Base-by-base conservation (phyloP, 1,284 basidiomycete species). In the Amylostereum areolatum region DNA sequence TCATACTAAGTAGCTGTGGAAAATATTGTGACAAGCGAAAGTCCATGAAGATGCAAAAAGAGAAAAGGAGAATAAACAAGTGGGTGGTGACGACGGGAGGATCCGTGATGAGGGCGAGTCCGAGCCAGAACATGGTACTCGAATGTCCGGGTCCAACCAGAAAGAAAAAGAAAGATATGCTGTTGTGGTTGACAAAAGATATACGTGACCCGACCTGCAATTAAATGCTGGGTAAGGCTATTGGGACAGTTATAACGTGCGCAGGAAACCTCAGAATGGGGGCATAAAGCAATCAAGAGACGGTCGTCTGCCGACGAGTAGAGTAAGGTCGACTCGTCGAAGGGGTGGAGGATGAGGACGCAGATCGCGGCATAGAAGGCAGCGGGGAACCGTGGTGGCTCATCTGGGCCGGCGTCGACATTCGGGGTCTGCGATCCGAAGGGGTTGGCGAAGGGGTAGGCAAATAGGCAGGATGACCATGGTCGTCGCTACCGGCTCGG, bases 401-500 rank as follows among this genome's bases (percentile, higher is more conserved):
- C 42, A 25, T 34, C 25, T 27, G 28, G 29, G 35, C 43, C 32
- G 2, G 37, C 44, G 33, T 35, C 30, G 27, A 18, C 18, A 18
- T 18, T 18, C 18, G 18, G 18, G 18, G 18, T 18, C 18, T 18
- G 18, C 18, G 18, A 18, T 18, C 18, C 18, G 18, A 18, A 18
- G 18, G 18, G 18, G 18, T 18, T 18, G 18, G 18, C 18, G 18
- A 18, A 18, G 18, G 18, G 18, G 18, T 18, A 39, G 48, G 11
- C 25, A 40, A 43, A 9, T 42, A 30, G 18, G 50, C 47, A n/a
- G 43, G 45, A 25, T 48, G 42, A 4, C 31, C 44, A 28, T 12
- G 3, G 1, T 55, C 54, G 37, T 55, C 54, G 40, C 54, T 55
- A 39, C 35, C 52, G 18, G 54, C 49, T 30, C 52, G 51, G 10